phyloP scores from a whole-genome alignment of 2,329 filamentous ascomycete genomes.

The Eurotiales sp. region DNA sequence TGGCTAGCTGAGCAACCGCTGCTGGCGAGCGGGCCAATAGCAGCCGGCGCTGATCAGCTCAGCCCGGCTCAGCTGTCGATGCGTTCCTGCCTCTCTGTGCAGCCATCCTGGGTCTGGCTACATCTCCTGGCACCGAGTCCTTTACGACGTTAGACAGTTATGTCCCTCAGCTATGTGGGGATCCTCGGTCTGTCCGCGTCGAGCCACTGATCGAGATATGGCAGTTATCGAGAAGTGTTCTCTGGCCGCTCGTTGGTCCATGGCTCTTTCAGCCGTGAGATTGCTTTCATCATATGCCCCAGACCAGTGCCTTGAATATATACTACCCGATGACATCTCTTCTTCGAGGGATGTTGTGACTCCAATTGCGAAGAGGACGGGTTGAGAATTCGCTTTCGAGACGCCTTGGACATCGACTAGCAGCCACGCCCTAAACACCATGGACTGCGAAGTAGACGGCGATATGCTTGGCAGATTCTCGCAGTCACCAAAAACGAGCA shows the following conservation, averaged over 20 bases:
- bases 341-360: background rate
- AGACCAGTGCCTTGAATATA: background rate
- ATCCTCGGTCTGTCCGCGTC: background rate
- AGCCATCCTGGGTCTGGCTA: no score
- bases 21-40: no score
- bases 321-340: background rate
- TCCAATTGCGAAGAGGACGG: background rate
- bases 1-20: no score
- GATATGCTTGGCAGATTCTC: constrained; percentile 22
- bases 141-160: background rate
- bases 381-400: no score
- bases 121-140: no score
- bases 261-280: background rate
- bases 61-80: no score
- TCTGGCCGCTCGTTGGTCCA: background rate
- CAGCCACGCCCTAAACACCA: constrained; percentile 7
- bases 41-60: no score
- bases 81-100: no score
- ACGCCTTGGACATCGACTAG: no score
- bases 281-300: no score
- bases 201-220: background rate
- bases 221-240: background rate
- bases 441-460: constrained; percentile 29
- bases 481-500: constrained; percentile 31
- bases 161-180: constrained; percentile 4